phyloP scores from a whole-genome alignment of 2,329 filamentous ascomycete species.

The Ophiostoma populinum region DNA sequence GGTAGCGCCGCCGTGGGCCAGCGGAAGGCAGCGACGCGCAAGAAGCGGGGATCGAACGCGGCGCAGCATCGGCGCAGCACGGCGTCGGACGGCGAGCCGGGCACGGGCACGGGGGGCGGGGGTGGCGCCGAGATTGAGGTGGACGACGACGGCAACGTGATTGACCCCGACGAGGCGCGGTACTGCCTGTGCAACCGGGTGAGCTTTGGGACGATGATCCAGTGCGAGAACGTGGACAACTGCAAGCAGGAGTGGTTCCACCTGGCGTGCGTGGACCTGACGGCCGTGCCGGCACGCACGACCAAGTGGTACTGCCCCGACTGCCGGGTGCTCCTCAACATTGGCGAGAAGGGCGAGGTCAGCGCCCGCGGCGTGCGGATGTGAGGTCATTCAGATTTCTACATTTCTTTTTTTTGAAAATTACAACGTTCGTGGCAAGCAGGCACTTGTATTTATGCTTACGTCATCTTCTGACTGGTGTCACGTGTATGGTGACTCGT shows the following conservation, averaged over 20 bases:
- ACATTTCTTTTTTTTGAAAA: neutral
- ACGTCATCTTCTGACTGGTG: neutral
- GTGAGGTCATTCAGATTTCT: slow-evolving; percentile 13
- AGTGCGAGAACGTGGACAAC: slow-evolving; percentile 61
- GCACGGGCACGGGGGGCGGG: slow-evolving; percentile 20
- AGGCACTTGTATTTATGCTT: too few species aligned
- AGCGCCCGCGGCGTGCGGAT: slow-evolving; percentile 38
- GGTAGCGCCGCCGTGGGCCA: slow-evolving; percentile 52
- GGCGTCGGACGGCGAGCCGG: slow-evolving; percentile 23
- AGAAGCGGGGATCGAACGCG: slow-evolving; percentile 31
- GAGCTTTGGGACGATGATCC: slow-evolving; percentile 70
- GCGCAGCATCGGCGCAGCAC: slow-evolving; percentile 22
- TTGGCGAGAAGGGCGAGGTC: slow-evolving; percentile 46
- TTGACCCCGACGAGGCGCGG: slow-evolving; percentile 57
- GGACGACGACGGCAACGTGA: slow-evolving; percentile 49
- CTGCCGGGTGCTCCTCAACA: slow-evolving; percentile 45
- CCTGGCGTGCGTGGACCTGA: slow-evolving; percentile 55
- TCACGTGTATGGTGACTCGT: too few species aligned
- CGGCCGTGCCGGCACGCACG: slow-evolving; percentile 49
- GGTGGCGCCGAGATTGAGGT: slow-evolving; percentile 38
- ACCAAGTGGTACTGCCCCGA: slow-evolving; percentile 78
- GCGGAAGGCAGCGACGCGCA: slow-evolving; percentile 51
- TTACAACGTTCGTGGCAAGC: too few species aligned
- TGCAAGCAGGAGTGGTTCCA: slow-evolving; percentile 81
- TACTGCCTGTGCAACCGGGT: slow-evolving; percentile 70